Conservation (phyloP, 192 early-diverging fungal genomes). For the Powellomyces hirtus region DNA sequence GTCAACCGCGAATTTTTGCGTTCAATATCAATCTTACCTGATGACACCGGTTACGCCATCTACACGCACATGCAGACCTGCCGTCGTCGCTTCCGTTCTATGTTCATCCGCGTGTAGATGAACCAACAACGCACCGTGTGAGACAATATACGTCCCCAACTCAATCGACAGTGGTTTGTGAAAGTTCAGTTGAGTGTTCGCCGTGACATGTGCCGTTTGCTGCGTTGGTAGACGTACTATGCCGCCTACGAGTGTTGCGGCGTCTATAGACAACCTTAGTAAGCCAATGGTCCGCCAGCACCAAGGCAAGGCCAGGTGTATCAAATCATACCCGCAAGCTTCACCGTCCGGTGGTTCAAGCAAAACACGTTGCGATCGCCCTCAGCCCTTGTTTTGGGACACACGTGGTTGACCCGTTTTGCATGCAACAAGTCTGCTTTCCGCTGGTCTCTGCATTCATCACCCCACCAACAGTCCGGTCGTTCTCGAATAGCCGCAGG, state of each 20-base stretch:
- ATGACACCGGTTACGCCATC: background rate
- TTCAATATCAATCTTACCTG: no score
- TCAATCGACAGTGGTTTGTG: background rate
- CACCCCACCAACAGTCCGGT: slow-evolving; percentile 29
- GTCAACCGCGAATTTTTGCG: background rate
- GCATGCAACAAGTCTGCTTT: slow-evolving; percentile 14
- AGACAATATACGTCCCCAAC: background rate
- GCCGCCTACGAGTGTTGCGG: no score
- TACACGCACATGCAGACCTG: background rate
- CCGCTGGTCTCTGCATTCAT: slow-evolving; percentile 22
- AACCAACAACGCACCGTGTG: no score
- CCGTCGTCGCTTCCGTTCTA: background rate
- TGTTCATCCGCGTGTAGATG: background rate
- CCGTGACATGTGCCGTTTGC: background rate
- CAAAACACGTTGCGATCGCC: background rate
- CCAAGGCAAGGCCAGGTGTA: background rate
- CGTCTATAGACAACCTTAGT: no score
- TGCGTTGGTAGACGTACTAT: no score
- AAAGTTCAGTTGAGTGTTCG: background rate
- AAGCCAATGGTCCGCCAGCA: no score
- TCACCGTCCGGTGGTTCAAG: background rate
- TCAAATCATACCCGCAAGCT: background rate
- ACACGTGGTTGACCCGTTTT: slow-evolving; percentile 18
- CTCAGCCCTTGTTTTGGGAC: background rate
- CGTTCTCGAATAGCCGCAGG: slow-evolving; percentile 13